A percentile compares a stretch with the other conserved stretches of the same genome.
These are phyloP conservation scores for Lecanicillium sp. DNA, from an alignment of 2,329 filamentous ascomycete species.

Conservation along the genomic window DNA sequence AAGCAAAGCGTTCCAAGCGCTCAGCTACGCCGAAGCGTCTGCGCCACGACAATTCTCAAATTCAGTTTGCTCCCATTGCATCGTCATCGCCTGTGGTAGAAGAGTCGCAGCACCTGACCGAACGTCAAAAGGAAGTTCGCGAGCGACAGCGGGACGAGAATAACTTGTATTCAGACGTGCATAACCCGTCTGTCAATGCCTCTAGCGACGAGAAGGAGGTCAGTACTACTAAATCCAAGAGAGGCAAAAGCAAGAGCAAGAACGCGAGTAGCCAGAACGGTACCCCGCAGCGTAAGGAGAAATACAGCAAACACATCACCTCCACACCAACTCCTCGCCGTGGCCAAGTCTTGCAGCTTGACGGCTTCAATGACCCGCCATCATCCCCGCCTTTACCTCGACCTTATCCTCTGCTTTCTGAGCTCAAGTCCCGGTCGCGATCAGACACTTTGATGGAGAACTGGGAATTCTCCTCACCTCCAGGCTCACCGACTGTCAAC, in stretches of 20 bases:
- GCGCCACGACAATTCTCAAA: conserved; percentile 76
- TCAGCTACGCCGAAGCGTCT: conserved; percentile 46
- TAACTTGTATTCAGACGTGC: conserved; percentile 62
- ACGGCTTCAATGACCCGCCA: conserved; percentile 47
- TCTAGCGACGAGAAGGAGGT: conserved; percentile 14
- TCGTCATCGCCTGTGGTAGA: conserved; percentile 46
- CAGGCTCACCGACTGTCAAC: conserved; percentile 39
- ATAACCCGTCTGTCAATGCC: conserved; percentile 18
- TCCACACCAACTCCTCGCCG: conserved; percentile 57
- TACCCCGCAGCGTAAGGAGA: conserved; percentile 39
- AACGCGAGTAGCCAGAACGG: conserved; percentile 28
- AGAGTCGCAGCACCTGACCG: conserved; percentile 71
- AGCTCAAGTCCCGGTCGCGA: conserved; percentile 45
- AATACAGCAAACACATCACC: conserved; percentile 47
- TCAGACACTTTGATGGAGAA: conserved; percentile 28
- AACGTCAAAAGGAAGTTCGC: conserved; percentile 71
- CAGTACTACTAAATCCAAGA: too few species aligned
- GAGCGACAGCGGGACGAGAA: conserved; percentile 64
- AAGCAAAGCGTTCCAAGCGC: conserved; percentile 18
- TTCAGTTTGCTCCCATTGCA: conserved; percentile 66
- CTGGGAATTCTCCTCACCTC: conserved; percentile 55
- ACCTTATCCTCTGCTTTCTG: conserved; percentile 44
- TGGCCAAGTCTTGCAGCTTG: conserved; percentile 43
- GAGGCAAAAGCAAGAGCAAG: conserved; percentile 1
- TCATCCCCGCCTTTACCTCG: conserved; percentile 54